Evolutionary conservation across 148 eudicot species (phyloP).

Genomic region (Selenicereus undatus): DNA sequence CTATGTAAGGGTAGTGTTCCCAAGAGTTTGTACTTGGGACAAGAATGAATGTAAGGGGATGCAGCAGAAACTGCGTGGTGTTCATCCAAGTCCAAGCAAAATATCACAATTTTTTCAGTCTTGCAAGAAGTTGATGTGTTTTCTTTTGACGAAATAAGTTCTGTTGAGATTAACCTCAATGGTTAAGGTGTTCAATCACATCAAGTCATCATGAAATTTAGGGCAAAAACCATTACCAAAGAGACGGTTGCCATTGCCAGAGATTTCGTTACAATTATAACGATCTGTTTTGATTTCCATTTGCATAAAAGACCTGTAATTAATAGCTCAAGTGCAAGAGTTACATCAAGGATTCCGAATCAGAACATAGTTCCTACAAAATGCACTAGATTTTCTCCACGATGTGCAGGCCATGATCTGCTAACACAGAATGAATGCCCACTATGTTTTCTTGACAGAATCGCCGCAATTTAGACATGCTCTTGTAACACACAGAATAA

Average conservation of each 20-base stretch:
- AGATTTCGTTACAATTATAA: too few relatives aligned
- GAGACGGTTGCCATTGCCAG: background rate
- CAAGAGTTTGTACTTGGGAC: background rate
- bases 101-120: too few relatives aligned
- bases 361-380: background rate
- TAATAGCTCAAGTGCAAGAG: background rate
- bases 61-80: too few relatives aligned
- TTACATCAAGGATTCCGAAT: too few relatives aligned
- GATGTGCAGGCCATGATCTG: conserved; percentile 7
- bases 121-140: too few relatives aligned
- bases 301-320: too few relatives aligned
- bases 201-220: too few relatives aligned
- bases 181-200: too few relatives aligned
- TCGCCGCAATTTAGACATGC: background rate
- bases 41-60: too few relatives aligned
- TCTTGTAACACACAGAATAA: background rate
- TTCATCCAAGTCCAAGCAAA: too few relatives aligned
- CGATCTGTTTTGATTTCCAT: background rate
- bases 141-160: too few relatives aligned
- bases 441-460: background rate
- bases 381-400: conserved; percentile 6
- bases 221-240: background rate
- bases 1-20: background rate
- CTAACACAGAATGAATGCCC: background rate
- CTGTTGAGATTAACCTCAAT: too few relatives aligned